These are phyloP conservation scores for Venturia pyrina DNA, from an alignment of 2,329 filamentous ascomycete species.

Conservation along the genomic window DNA sequence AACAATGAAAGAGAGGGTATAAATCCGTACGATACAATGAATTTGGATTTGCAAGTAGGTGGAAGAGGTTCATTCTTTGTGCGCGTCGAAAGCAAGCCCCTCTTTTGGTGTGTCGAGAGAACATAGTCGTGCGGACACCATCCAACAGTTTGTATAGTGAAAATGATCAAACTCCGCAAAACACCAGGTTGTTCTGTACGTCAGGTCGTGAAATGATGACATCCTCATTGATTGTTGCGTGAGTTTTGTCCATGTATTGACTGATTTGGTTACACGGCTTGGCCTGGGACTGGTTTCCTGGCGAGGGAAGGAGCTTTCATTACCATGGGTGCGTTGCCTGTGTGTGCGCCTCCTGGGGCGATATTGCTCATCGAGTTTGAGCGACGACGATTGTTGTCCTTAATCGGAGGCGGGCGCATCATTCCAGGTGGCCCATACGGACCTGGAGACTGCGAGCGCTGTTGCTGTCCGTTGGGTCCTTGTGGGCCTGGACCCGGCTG, in stretches of 20 bases:
- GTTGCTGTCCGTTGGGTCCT: constrained; percentile 14
- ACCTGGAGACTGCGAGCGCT: constrained; percentile 29
- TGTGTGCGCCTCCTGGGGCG: neutral
- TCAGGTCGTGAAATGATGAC: neutral
- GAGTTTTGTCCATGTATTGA: neutral
- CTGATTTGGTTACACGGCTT: neutral
- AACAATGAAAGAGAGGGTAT: constrained; percentile 1
- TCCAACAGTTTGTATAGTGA: neutral
- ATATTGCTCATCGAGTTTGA: constrained; percentile 28
- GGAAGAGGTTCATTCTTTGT: neutral
- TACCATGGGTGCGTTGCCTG: neutral
- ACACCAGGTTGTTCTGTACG: neutral
- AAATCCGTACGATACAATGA: neutral
- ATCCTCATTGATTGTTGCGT: neutral
- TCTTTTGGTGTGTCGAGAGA: neutral
- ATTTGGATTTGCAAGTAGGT: neutral
- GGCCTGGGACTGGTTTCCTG: constrained; percentile 11
- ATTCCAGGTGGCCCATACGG: constrained; percentile 25
- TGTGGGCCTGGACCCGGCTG: constrained; percentile 15
- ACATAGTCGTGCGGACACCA: neutral
- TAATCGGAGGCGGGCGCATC: constrained; percentile 13
- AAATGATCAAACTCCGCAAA: neutral
- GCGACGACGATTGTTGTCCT: constrained; percentile 24
- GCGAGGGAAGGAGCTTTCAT: neutral
- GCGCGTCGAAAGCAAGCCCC: neutral